Conservation (phyloP, 2,329 filamentous ascomycete genomes). For the Atkinsonella texensis region DNA sequence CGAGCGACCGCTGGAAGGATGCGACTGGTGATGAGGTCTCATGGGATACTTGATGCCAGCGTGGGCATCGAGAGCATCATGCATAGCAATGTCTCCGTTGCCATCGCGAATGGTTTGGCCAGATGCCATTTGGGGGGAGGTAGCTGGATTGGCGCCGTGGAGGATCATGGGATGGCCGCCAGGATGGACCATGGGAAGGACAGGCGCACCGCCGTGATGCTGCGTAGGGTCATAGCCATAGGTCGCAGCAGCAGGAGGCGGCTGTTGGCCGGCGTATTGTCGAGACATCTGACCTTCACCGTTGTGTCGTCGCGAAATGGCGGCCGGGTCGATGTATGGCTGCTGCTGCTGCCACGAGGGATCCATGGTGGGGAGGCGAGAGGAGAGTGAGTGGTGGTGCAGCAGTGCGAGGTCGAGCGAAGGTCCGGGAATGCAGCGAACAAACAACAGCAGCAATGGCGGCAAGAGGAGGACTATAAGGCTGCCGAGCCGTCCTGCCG, state of each 20-base stretch:
- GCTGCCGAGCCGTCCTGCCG: not conserved
- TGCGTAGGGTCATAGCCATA: slow-evolving; percentile 54
- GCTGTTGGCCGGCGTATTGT: slow-evolving; percentile 32
- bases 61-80: slow-evolving; percentile 73
- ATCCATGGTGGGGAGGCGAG: slow-evolving; percentile 32
- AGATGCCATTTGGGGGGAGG: slow-evolving; percentile 40
- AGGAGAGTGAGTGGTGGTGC: slow-evolving; percentile 10
- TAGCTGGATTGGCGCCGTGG: slow-evolving; percentile 37
- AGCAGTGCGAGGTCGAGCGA: not conserved
- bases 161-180: slow-evolving; percentile 17
- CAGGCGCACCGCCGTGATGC: slow-evolving; percentile 38
- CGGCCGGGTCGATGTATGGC: slow-evolving; percentile 54
- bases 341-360: slow-evolving; percentile 52
- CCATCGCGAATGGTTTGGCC: slow-evolving; percentile 51
- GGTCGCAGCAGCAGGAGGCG: slow-evolving; percentile 15
- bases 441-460: slow-evolving; percentile 4
- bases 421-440: slow-evolving; percentile 2
- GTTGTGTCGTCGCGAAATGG: slow-evolving; percentile 53
- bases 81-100: slow-evolving; percentile 73
- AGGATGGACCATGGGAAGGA: slow-evolving; percentile 16
- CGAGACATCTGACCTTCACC: slow-evolving; percentile 33
- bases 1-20: slow-evolving; percentile 41
- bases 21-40: slow-evolving; percentile 65
- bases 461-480: not conserved
- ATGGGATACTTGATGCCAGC: slow-evolving; percentile 77